Base-by-base conservation (phyloP, 805 yeast genomes). In the Yueomyces sp. region DNA sequence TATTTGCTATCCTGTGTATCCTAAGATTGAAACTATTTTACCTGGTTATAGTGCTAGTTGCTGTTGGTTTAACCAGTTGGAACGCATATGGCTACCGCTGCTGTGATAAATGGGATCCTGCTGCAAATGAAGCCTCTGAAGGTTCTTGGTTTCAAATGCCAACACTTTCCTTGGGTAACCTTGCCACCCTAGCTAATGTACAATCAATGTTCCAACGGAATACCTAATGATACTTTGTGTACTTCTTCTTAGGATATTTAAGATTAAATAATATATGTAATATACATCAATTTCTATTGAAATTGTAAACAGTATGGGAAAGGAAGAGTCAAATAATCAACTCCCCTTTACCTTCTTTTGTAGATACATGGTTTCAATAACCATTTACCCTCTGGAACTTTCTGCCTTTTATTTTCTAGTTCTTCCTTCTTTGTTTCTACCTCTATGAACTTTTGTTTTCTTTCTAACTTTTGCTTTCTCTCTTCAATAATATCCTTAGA, bases 341-440 rank as follows among this genome's bases (percentile, higher is more conserved):
- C 11, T 11, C 6, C 12, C 32, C 19, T 36, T 56, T 59, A 85
- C 52, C 96, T 74, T 65, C 94, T 75, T 61, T 92, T 92, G 64
- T 92, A 92, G 47, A 92, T 85, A 66, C 99, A 92, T 3, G 99
- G 98, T 61, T 90, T 92, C 51, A 92, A 69, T 46, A 90, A 66
- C 94, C 95, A 85, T 54, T 81, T 74, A 7, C 94, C 94, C 55
- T 85, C 95, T 0, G 90, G 79, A 2, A 53, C 56, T 45, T 66
- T 63, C 8, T 59, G 54, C 54, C 90, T 71, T 55, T 72, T 80
- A 40, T 56, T 52, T 45, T 76, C 77, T 32, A 82, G 65, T 45
- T 73, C 67, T 49, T 80, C 83, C 50, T 74, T 75, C 44, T 77
- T 80, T 27, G 73, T 65, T 44, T 81, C 86, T 32, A 70, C 72